phyloP scores from a whole-genome alignment of 768 basidiomycete species.

The Mycena sanguinolenta region DNA sequence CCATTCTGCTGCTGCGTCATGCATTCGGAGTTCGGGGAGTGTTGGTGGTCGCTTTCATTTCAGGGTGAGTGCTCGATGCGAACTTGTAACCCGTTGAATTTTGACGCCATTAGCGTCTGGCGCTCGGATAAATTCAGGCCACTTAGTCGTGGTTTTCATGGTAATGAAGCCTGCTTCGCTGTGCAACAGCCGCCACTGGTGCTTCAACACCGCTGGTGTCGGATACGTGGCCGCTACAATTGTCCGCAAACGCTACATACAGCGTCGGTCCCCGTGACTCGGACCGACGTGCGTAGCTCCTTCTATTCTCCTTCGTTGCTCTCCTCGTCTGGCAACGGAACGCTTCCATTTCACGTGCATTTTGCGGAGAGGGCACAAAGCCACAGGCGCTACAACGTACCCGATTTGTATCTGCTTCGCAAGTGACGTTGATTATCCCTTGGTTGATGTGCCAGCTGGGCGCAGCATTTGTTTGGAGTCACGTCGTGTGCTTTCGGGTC shows the following conservation, averaged over 20 bases:
- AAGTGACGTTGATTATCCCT: conserved; percentile 19
- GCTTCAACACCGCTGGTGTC: neutral
- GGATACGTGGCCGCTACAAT: neutral
- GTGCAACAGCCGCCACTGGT: conserved; percentile 6
- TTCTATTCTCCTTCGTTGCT: conserved; percentile 5
- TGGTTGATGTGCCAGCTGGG: conserved; percentile 8
- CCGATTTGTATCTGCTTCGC: conserved; percentile 7
- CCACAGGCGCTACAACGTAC: conserved; percentile 9
- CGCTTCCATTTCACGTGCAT: conserved; percentile 19
- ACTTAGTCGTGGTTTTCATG: neutral
- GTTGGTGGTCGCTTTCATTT: too few relatives aligned
- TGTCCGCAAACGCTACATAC: neutral
- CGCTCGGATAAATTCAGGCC: neutral
- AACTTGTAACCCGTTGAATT: neutral
- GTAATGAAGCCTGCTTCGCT: neutral
- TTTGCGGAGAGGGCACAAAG: neutral
- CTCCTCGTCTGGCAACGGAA: neutral
- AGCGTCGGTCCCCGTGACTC: conserved; percentile 18
- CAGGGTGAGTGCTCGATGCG: neutral
- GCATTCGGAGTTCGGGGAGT: neutral
- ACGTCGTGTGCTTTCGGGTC: neutral
- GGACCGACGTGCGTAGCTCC: conserved; percentile 22
- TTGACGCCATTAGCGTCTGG: neutral
- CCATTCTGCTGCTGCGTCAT: neutral
- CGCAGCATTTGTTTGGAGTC: conserved; percentile 11